These are phyloP conservation scores for Leptographium procerum DNA, from an alignment of 2,329 filamentous ascomycete species.

Conservation along the genomic window DNA sequence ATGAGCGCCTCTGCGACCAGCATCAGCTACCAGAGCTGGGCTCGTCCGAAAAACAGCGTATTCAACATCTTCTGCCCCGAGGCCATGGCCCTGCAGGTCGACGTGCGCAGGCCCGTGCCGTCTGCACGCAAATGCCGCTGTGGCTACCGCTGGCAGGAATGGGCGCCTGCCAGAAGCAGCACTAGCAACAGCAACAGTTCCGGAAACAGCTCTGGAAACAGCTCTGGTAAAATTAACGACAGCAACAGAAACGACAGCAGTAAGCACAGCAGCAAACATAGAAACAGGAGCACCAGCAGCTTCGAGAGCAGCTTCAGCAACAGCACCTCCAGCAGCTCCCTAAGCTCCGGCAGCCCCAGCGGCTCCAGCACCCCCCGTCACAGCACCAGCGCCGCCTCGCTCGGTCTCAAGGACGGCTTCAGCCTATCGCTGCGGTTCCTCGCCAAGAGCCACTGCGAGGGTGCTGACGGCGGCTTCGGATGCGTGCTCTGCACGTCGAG, in stretches of 20 bases:
- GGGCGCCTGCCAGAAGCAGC: not conserved
- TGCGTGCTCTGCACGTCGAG: slow-evolving; percentile 28
- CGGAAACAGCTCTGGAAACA: no score
- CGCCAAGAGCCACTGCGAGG: slow-evolving; percentile 27
- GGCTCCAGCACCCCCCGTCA: not conserved
- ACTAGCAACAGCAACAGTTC: not conserved
- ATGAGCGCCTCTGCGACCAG: not conserved
- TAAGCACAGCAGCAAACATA: slow-evolving; percentile 9
- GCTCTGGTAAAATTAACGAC: no score
- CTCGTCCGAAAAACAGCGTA: slow-evolving; percentile 24
- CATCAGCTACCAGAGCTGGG: slow-evolving; percentile 1
- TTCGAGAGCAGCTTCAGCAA: not conserved
- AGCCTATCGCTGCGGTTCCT: slow-evolving; percentile 26
- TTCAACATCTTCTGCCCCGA: slow-evolving; percentile 29
- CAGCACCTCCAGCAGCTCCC: not conserved
- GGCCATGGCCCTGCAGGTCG: slow-evolving; percentile 27
- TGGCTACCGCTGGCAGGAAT: slow-evolving; percentile 23
- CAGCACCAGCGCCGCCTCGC: not conserved
- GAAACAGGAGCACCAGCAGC: not conserved
- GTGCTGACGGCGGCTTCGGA: slow-evolving; percentile 18
- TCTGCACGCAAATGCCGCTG: slow-evolving; percentile 19
- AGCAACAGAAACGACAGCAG: not conserved
- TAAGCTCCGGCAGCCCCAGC: not conserved
- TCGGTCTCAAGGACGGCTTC: slow-evolving; percentile 27
- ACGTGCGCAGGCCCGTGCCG: slow-evolving; percentile 19